Conservation (phyloP, 495 filamentous ascomycete genomes). For the Lasiosphaeria miniovina region DNA sequence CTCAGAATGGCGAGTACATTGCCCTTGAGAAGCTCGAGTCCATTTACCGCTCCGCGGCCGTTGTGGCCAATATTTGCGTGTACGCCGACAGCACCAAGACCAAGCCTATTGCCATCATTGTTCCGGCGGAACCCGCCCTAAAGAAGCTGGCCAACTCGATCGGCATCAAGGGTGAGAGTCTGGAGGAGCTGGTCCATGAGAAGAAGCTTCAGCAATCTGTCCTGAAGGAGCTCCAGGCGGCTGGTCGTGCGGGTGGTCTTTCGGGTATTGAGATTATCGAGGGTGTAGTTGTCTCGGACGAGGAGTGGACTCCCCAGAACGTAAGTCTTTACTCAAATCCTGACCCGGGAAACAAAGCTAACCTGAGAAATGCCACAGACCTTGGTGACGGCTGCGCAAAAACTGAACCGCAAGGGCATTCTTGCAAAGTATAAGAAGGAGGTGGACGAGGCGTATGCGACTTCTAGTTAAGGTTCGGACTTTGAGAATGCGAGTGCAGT, state of each 20-base stretch:
- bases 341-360: slow-evolving; percentile 18
- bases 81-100: slow-evolving; percentile 77
- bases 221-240: slow-evolving; percentile 75
- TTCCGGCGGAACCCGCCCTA: slow-evolving; percentile 78
- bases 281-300: slow-evolving; percentile 87
- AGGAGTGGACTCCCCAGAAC: slow-evolving; percentile 97
- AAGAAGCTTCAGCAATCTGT: slow-evolving; percentile 75
- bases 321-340: slow-evolving; percentile 53
- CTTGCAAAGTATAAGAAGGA: slow-evolving; percentile 64
- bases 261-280: slow-evolving; percentile 87
- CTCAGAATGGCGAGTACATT: slow-evolving; percentile 93
- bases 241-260: slow-evolving; percentile 73
- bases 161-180: slow-evolving; percentile 62
- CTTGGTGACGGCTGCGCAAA: slow-evolving; percentile 71
- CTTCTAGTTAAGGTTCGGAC: slow-evolving; percentile 14
- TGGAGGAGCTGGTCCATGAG: slow-evolving; percentile 81
- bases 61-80: slow-evolving; percentile 94
- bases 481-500: too few species aligned
- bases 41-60: slow-evolving; percentile 77
- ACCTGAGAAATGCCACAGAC: slow-evolving; percentile 41
- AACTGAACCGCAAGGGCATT: slow-evolving; percentile 69
- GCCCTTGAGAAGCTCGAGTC: slow-evolving; percentile 98
- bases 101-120: slow-evolving; percentile 92
- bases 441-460: slow-evolving; percentile 56
- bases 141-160: slow-evolving; percentile 78